A percentile compares a stretch with the other conserved stretches of the same genome.
These are phyloP conservation scores for Rhodomyrtus tomentosa DNA, from an alignment of 345 rosid genomes.

Conservation along the genomic window DNA sequence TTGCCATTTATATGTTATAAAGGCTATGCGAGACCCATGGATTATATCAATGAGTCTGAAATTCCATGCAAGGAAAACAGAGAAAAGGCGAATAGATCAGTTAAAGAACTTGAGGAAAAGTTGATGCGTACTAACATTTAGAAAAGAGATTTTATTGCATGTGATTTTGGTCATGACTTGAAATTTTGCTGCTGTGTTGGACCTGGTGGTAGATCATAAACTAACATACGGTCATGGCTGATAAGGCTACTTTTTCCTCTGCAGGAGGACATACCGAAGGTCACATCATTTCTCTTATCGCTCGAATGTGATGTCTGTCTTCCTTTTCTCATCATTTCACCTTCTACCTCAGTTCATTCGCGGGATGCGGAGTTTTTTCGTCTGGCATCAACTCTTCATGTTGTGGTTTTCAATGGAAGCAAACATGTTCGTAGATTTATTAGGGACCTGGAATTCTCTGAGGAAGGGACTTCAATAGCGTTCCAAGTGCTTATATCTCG, in stretches of 20 bases:
- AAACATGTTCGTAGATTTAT: constrained; percentile 20
- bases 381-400: constrained; percentile 22
- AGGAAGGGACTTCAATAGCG: constrained; percentile 24
- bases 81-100: not conserved
- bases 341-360: constrained; percentile 15
- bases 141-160: no score
- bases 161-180: not conserved
- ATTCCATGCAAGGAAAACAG: not conserved
- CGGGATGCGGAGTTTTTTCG: constrained; percentile 39
- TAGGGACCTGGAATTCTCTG: constrained; percentile 30
- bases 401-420: constrained; percentile 34
- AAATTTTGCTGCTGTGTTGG: not conserved
- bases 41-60: not conserved
- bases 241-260: constrained; percentile 3
- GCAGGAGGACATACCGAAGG: constrained; percentile 37
- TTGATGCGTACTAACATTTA: no score
- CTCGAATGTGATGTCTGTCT: constrained; percentile 7
- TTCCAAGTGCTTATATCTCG: constrained; percentile 39
- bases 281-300: constrained; percentile 23
- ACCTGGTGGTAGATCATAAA: not conserved
- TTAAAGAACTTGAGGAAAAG: not conserved
- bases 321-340: constrained; percentile 41
- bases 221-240: not conserved
- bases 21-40: not conserved
- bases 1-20: not conserved